phyloP scores from a whole-genome alignment of 108 stramenopile species.

The Cyclotella sp. region DNA sequence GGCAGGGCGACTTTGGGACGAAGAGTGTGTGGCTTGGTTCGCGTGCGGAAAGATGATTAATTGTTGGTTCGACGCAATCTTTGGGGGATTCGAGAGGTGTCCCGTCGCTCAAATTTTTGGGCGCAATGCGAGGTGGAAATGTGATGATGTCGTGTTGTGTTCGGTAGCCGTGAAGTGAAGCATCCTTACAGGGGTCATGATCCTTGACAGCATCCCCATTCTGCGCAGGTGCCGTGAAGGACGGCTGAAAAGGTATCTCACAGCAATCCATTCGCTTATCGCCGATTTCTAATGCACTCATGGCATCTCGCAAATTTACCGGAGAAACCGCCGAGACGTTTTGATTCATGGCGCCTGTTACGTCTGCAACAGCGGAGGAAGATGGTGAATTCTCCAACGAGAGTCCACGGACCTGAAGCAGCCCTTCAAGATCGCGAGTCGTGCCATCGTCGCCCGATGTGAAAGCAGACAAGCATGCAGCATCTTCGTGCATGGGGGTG shows the following conservation, averaged over 20 bases:
- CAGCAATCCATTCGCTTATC: constrained; percentile 94
- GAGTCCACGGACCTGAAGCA: not conserved
- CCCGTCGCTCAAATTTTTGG: constrained; percentile 50
- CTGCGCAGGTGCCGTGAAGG: not conserved
- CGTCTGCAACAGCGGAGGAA: not conserved
- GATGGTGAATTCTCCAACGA: constrained; percentile 4
- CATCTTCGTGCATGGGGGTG: constrained; percentile 17
- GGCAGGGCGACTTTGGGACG: constrained; percentile 33
- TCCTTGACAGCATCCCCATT: not conserved
- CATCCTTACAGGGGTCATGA: not conserved
- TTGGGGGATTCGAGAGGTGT: constrained; percentile 31
- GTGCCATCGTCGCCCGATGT: not conserved
- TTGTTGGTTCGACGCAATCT: constrained; percentile 20
- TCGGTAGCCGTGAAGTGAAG: constrained; percentile 34
- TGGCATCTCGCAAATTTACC: constrained; percentile 88
- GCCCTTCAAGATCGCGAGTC: not conserved
- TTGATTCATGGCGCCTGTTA: not conserved
- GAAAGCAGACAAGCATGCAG: not conserved
- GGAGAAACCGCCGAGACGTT: constrained; percentile 7
- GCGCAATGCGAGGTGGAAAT: constrained; percentile 65
- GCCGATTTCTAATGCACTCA: constrained; percentile 91
- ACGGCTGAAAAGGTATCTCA: constrained; percentile 56
- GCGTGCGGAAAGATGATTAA: not conserved
- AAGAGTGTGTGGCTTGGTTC: constrained; percentile 10
- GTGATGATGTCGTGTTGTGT: constrained; percentile 52